Conservation (phyloP, 306 rosid genomes). For the Alnus rubra region DNA sequence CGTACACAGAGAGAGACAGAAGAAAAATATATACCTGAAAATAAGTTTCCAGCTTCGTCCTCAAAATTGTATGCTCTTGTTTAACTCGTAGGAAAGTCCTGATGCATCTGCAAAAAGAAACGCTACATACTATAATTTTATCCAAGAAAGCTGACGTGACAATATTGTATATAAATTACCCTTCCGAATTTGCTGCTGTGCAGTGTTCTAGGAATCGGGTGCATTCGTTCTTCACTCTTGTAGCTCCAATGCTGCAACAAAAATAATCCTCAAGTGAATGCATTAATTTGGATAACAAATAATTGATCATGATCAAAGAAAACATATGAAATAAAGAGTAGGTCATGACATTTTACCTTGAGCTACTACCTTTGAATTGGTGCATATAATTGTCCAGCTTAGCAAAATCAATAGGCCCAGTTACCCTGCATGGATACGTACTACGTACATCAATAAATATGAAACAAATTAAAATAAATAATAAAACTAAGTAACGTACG, state of each 20-base stretch:
- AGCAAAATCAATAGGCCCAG: constrained; percentile 43
- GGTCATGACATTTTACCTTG: constrained; percentile 46
- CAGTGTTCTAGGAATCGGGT: constrained; percentile 58
- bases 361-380: constrained; percentile 79
- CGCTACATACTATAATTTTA: too few species aligned
- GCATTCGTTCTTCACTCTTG: constrained; percentile 67
- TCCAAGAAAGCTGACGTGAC: too few species aligned
- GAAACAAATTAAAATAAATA: not conserved
- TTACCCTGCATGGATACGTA: constrained; percentile 36
- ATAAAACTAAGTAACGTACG: not conserved
- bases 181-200: constrained; percentile 58
- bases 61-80: constrained; percentile 61
- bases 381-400: constrained; percentile 68
- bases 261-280: not conserved
- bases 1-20: not conserved
- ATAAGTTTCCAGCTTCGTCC: constrained; percentile 60
- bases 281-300: too few species aligned
- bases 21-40: constrained; percentile 48
- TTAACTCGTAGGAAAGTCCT: constrained; percentile 63
- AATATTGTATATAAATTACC: constrained; percentile 36
- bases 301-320: too few species aligned
- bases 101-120: constrained; percentile 46
- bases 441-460: not conserved
- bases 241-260: constrained; percentile 70
- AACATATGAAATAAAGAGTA: not conserved